Percentiles rank a stretch among this genome's conserved stretches.
These are phyloP conservation scores for Colletotrichum lini DNA, from an alignment of 2,329 filamentous ascomycete genomes.

Conservation along the genomic window DNA sequence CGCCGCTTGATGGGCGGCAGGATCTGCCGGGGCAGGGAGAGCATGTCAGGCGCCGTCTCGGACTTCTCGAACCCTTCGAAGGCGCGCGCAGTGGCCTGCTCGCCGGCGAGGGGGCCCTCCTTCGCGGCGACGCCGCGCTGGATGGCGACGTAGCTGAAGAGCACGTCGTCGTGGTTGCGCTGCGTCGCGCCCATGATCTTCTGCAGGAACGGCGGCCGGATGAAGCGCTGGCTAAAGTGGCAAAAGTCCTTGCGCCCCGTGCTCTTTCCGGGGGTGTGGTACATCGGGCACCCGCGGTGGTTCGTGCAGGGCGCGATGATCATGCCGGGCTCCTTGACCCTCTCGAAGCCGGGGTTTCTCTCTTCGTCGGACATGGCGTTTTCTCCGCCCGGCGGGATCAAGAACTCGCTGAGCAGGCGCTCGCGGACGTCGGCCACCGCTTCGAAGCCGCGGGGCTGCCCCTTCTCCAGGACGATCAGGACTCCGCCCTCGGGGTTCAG, in stretches of 20 bases:
- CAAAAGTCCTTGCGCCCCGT: constrained; percentile 90
- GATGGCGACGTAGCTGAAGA: constrained; percentile 91
- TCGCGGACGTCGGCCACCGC: constrained; percentile 88
- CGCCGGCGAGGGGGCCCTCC: constrained; percentile 59
- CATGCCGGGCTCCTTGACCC: constrained; percentile 71
- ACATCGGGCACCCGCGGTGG: constrained; percentile 91
- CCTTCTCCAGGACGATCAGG: constrained; percentile 90
- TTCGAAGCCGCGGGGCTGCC: constrained; percentile 91
- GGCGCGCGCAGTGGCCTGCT: constrained; percentile 73
- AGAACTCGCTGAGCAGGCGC: constrained; percentile 81
- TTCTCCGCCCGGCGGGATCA: constrained; percentile 69
- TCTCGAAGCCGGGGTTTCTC: constrained; percentile 56
- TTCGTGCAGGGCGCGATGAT: constrained; percentile 88
- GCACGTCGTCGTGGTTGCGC: constrained; percentile 89
- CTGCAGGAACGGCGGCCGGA: constrained; percentile 86
- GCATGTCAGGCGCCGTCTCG: constrained; percentile 63
- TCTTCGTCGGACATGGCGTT: constrained; percentile 57
- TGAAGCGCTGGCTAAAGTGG: constrained; percentile 90
- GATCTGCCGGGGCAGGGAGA: constrained; percentile 83
- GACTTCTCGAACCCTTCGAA: constrained; percentile 79
- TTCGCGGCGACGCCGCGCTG: constrained; percentile 75
- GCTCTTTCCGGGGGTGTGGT: constrained; percentile 77
- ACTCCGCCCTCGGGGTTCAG: constrained; percentile 88
- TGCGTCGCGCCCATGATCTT: constrained; percentile 77
- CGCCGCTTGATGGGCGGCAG: constrained; percentile 87